phyloP scores from a whole-genome alignment of 2,329 filamentous ascomycete species.

The Pseudopithomyces chartarum region DNA sequence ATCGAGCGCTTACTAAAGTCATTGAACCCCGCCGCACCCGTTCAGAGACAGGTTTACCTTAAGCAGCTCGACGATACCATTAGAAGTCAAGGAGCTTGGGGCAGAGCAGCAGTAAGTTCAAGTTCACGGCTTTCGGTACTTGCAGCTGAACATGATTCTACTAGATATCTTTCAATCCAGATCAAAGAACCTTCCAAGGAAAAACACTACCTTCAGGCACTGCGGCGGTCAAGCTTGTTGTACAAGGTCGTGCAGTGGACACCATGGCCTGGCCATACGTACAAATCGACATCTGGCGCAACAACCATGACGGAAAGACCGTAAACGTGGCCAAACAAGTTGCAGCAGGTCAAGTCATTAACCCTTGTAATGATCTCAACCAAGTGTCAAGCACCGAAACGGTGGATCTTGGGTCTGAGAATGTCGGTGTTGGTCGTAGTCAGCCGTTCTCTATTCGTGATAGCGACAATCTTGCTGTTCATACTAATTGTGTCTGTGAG shows the following conservation, averaged over 20 bases:
- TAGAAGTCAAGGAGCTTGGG: too few relatives aligned
- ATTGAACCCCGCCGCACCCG: too few relatives aligned
- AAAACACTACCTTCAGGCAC: background rate
- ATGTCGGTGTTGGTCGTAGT: background rate
- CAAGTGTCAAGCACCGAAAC: background rate
- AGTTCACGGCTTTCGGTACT: too few relatives aligned
- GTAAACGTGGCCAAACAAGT: background rate
- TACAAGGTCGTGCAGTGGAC: background rate
- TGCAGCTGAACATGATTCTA: too few relatives aligned
- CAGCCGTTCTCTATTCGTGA: background rate
- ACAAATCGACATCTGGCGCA: background rate
- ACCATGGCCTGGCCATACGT: background rate
- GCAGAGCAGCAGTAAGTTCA: too few relatives aligned
- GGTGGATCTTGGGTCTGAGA: background rate
- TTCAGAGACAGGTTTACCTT: too few relatives aligned
- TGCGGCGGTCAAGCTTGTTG: background rate
- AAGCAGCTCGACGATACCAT: too few relatives aligned
- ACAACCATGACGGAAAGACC: background rate
- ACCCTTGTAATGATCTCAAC: background rate
- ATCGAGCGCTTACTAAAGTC: too few relatives aligned
- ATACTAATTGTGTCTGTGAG: too few relatives aligned
- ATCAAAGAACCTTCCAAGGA: background rate
- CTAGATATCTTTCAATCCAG: too few relatives aligned
- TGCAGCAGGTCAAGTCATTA: background rate
- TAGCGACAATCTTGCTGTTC: background rate